These are phyloP conservation scores for Zea luxurians DNA, from an alignment of 176 grass and related monocot genomes.

Conservation along the genomic window DNA sequence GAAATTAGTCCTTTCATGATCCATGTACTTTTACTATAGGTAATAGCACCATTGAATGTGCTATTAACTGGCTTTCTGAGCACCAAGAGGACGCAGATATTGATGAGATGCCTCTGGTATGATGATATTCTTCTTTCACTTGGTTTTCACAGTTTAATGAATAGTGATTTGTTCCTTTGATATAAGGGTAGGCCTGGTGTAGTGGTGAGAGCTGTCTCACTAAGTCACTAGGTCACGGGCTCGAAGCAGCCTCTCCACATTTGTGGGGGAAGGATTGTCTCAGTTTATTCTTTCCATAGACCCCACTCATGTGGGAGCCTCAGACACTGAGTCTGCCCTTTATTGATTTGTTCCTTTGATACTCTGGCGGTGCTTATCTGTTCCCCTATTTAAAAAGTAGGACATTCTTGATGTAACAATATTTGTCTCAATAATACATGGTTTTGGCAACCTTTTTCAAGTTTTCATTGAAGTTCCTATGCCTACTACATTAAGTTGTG, in stretches of 20 bases:
- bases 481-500: not conserved
- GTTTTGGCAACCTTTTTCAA: not conserved
- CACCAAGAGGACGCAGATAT: conserved; percentile 94
- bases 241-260: no score
- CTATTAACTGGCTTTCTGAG: conserved; percentile 97
- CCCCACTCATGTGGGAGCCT: no score
- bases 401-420: conserved; percentile 16
- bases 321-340: no score
- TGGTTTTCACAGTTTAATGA: not conserved
- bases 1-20: conserved; percentile 12
- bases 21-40: conserved; percentile 51
- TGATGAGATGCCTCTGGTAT: conserved; percentile 97
- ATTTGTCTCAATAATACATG: not conserved
- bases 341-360: not conserved
- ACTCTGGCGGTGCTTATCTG: conserved; percentile 11
- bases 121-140: conserved; percentile 12
- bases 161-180: not conserved
- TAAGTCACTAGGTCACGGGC: no score
- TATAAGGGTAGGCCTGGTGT: not conserved
- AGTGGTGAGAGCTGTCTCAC: no score
- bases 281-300: no score
- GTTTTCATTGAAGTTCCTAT: not conserved
- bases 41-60: conserved; percentile 96
- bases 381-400: conserved; percentile 3
- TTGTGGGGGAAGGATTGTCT: no score